Conservation (phyloP, 179 eudicot genomes). For the Beta corolliflora region DNA sequence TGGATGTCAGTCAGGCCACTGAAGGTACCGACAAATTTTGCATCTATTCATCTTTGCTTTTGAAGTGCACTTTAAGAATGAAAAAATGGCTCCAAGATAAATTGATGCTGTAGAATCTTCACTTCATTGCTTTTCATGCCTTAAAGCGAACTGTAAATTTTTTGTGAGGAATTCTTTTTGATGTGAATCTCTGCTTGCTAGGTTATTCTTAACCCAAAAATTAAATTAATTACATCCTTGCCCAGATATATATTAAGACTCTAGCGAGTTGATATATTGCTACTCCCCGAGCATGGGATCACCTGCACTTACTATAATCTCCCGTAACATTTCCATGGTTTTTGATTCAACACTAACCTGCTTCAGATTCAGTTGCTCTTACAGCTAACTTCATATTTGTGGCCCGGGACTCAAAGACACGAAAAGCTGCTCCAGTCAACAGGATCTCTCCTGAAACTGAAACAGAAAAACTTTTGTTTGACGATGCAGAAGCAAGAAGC, state of each 20-base stretch:
- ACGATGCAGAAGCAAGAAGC: conserved; percentile 86
- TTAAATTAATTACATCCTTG: not conserved
- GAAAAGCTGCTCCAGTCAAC: conserved; percentile 82
- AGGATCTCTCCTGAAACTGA: conserved; percentile 81
- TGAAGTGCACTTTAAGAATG: not conserved
- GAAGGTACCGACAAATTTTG: conserved; percentile 38
- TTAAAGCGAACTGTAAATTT: not conserved
- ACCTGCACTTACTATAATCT: not conserved
- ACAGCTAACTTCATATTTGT: conserved; percentile 95
- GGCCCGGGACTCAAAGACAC: conserved; percentile 91
- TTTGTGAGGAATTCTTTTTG: not conserved
- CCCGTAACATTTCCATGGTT: not conserved
- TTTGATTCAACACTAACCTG: conserved; percentile 13
- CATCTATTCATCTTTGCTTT: conserved; percentile 1
- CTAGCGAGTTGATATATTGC: not conserved
- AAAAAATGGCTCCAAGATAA: not conserved
- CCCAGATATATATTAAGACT: not conserved
- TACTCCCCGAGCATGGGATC: not conserved
- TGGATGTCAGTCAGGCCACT: conserved; percentile 68
- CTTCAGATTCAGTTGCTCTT: conserved; percentile 62
- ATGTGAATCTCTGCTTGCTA: conserved; percentile 12
- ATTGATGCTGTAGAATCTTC: conserved; percentile 4
- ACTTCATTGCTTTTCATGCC: not conserved
- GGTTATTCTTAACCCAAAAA: not conserved
- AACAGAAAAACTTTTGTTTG: conserved; percentile 60